Evolutionary conservation across 1,284 basidiomycete species (phyloP), one percentile per base, ranked within the genome.

Genomic region (Anthracocystis walkeri): DNA sequence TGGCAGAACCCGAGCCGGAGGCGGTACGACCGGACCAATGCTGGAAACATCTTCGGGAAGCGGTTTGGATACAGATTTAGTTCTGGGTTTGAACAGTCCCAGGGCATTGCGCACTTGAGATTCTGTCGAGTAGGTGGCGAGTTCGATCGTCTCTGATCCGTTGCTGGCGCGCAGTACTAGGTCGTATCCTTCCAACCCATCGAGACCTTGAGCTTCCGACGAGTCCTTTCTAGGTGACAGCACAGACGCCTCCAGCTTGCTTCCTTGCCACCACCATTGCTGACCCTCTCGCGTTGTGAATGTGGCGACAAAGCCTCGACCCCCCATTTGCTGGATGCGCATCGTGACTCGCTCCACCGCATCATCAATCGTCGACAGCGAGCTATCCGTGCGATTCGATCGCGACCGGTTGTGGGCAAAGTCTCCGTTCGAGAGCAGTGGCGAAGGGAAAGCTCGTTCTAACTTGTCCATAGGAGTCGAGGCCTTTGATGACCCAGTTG

Each of bases 61-160:
- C 27, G 55, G 55, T 35, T 73, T 73, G 2, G 65, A 51, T 1
- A 25, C 33, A 1, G 54, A 1, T 21, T 74, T 74, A 42, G 50
- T 58, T 33, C 66, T 55, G 11, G 62, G 65, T 25, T 65, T 61
- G 59, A 70, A 75, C 20, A 75, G 42, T 8, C 63, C 72, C 10
- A 75, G 60, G 8, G 72, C 63, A 29, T 69, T 75, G 25, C 72
- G 72, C 23, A 75, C 48, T 21, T 69, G 66, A 49, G 72, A 75
- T 3, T 75, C 66, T 38, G 72, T 66, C 42, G 72, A 58, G 27
- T 66, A 75, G 8, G 55, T 62, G 10, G 72, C 72, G 25, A 75
- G 57, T 53, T 75, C 66, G 38, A 65, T 41, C 33, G 31, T 49
- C 12, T 63, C 48, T n/a, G 49, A 27, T 7, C 62, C 65, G 2